Evolutionary conservation across 73 alveolate species (phyloP), one percentile per base, ranked within the genome.

Genomic region (Uronychia setigera): DNA sequence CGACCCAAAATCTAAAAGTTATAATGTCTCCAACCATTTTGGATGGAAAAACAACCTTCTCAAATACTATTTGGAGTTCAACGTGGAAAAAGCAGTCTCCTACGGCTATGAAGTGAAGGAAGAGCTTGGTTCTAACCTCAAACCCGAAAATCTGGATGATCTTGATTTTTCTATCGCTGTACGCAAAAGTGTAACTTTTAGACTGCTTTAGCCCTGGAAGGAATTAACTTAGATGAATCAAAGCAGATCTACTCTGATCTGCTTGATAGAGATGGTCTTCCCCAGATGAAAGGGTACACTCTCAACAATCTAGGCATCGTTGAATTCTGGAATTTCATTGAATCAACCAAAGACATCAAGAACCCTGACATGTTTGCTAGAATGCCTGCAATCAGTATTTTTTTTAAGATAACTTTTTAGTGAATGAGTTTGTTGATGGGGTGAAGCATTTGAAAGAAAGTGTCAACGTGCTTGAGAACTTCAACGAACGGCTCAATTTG

Each of bases 241-340:
- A 35, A 79, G 31, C 46, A 78, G 35, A n/a, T 86, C 27, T 59
- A 32, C 26, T 13, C 1, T 26, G 92, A 79, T n/a, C 27, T 80
- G 5, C 1, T 79, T n/a, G 82, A 58, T n/a, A 78, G 25, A 0
- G 46, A 33, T 1, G 32, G 34, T 30, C 59, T 31, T n/a, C 77
- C 34, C 19, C 80, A 85, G 28, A 77, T 85, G 67, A 83, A 58
- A 33, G 91, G 95, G 1, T 78, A n/a, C 46, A 76, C 82, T 1
- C 77, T 58, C 26, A 90, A 90, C 33, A 90, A 90, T 59, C 76
- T 83, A 0, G 95, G 95, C 0, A 80, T 90, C 31, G 83, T 32
- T 1, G 77, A 75, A 35, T 90, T 90, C 87, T 90, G 86, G 84
- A 13, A 80, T 35, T 90, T 90, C 59, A 67, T 90, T 74, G 95